These are phyloP conservation scores for Anthracocystis walkeri DNA, from an alignment of 1,284 basidiomycete species.

Conservation along the genomic window DNA sequence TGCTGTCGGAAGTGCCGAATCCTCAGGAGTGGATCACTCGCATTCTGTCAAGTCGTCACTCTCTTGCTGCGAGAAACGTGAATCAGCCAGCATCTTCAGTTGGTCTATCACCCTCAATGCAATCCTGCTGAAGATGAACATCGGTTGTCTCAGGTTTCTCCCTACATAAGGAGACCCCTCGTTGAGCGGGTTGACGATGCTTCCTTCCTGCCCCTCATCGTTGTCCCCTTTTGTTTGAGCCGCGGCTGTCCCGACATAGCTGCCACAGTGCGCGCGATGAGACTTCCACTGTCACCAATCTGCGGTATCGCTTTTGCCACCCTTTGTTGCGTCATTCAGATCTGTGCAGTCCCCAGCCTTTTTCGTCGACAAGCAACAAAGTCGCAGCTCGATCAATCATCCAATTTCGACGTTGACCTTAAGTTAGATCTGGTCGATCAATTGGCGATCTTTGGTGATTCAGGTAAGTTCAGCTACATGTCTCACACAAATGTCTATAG, in stretches of 20 bases:
- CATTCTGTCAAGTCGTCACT: too few species aligned
- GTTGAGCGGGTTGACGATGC: too few species aligned
- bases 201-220: too few species aligned
- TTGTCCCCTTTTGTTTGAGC: not conserved
- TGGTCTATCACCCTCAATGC: too few species aligned
- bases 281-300: not conserved
- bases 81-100: too few species aligned
- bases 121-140: too few species aligned
- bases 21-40: not conserved
- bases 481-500: not conserved
- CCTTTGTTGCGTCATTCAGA: not conserved
- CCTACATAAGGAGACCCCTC: too few species aligned
- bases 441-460: constrained; percentile 12
- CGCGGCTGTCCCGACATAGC: not conserved
- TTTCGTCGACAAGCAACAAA: constrained; percentile 5
- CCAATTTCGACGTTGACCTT: not conserved
- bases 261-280: constrained; percentile 1
- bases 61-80: too few species aligned
- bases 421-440: constrained; percentile 10
- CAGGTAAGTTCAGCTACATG: constrained; percentile 2
- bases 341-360: not conserved
- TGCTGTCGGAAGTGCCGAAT: not conserved
- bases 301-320: not conserved
- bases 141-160: too few species aligned
- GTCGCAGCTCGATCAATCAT: not conserved